Conservation (phyloP, 148 eudicot species). For the Chenopodium quinoa region DNA sequence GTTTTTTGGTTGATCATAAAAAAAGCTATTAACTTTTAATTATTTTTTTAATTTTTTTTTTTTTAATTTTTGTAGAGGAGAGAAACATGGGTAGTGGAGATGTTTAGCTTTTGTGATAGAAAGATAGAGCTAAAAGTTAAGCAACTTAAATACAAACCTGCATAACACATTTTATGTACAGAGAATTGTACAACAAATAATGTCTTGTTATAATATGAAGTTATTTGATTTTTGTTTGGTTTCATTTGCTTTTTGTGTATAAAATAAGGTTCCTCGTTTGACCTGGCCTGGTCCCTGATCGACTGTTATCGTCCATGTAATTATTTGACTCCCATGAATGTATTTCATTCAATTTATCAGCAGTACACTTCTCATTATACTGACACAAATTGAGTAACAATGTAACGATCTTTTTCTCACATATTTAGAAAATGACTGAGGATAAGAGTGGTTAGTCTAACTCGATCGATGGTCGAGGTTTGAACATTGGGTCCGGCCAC, state of each 20-base stretch:
- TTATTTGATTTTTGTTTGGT: constrained; percentile 17
- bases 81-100: constrained; percentile 30
- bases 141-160: constrained; percentile 24
- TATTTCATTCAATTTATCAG: background rate
- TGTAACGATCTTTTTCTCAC: background rate
- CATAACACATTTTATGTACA: constrained; percentile 3
- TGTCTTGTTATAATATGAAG: constrained; percentile 12
- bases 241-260: constrained; percentile 26
- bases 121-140: constrained; percentile 24
- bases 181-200: constrained; percentile 10
- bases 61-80: background rate
- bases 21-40: too few species aligned
- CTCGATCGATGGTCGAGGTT: too few species aligned
- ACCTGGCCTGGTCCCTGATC: background rate
- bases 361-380: background rate
- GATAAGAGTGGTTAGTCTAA: too few species aligned
- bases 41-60: too few species aligned
- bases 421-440: background rate
- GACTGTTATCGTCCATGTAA: background rate
- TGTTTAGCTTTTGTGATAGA: constrained; percentile 22
- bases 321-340: background rate
- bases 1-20: constrained; percentile 12
- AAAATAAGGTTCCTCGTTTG: constrained; percentile 11
- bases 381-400: background rate
- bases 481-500: too few species aligned